Evolutionary conservation across 2,329 filamentous ascomycete species (phyloP), one percentile per base, ranked within the genome.

Genomic region (Elsinoe batatas): DNA sequence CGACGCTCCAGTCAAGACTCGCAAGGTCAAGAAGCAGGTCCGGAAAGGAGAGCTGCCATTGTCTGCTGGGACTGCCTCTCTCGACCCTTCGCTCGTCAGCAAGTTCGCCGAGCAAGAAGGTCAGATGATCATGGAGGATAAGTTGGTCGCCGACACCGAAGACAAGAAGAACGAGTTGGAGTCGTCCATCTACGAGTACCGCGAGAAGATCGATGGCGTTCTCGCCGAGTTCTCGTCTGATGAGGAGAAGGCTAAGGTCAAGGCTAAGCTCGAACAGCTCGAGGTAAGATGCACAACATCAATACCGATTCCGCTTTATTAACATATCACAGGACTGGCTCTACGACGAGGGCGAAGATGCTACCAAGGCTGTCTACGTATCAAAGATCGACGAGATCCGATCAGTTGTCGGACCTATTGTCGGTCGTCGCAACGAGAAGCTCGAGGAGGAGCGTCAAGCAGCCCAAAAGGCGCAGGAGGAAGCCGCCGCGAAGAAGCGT

Each of bases 141-240:
- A 97, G 81, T 85, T 97, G 57, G 91, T 98, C 56, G 88, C 88
- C 64, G 93, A 97, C 72, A 98, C 93, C 36, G 93, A 97, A 71
- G 90, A 97, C 78, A 95, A 95, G 83, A 98, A 97, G 88, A 98
- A 98, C 78, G 91, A 97, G 76, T 87, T 98, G 54, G 93, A 98
- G 79, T 84, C 88, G 20, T 95, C 86, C 75, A 96, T 97, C 74
- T 98, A 98, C 75, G 91, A 97, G 67, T 81, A 95, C 69, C 87
- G 91, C 65, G 89, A 89, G 75, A 96, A 96, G 83, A 82, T 97
- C 53, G 89, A 96, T 63, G 90, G 94, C 66, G 81, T 89, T 64
- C 96, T 94, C 71, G 77, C 89, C 61, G 88, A 95, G 50, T 90
- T 95, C 62, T 85, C 88, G 60, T 93, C 77, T 65, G 91, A 96